Evolutionary conservation across 139 green algal genomes (phyloP).

Genomic region (Ettlia oleoabundans): DNA sequence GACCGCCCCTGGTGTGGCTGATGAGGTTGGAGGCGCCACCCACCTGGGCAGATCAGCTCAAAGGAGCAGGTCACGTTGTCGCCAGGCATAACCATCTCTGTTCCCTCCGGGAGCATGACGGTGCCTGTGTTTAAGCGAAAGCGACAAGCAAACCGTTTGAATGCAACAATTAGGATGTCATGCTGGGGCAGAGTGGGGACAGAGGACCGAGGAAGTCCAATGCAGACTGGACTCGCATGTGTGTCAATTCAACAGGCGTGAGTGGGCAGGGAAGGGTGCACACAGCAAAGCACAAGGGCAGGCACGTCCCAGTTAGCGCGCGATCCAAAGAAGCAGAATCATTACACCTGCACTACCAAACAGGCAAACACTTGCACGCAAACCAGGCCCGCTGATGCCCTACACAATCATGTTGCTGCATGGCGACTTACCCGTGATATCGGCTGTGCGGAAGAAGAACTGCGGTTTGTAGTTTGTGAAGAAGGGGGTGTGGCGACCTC

Average conservation of each 20-base stretch:
- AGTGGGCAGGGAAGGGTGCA: too few species aligned
- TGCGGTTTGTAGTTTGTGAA: conserved; percentile 98
- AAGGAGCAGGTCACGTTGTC: conserved; percentile 94
- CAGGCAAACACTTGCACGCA: too few species aligned
- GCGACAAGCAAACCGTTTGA: background rate
- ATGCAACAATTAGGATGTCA: too few species aligned
- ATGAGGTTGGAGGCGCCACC: background rate
- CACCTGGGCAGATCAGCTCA: conserved; percentile 76
- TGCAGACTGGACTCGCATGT: too few species aligned
- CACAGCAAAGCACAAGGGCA: background rate
- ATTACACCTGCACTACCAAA: too few species aligned
- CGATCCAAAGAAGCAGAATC: too few species aligned
- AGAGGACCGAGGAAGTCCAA: too few species aligned
- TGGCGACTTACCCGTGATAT: conserved; percentile 80
- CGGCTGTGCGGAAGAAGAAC: conserved; percentile 98
- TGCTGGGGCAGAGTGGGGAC: too few species aligned
- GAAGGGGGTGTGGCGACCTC: conserved; percentile 98
- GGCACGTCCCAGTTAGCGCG: background rate
- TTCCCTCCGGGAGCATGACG: conserved; percentile 84
- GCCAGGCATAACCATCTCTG: conserved; percentile 98
- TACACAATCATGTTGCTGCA: too few species aligned
- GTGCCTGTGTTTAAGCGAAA: conserved; percentile 58
- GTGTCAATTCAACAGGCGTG: too few species aligned
- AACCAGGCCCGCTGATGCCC: background rate
- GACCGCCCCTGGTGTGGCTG: too few species aligned